Evolutionary conservation across 106 monocot species (phyloP).

Genomic region (Phalaenopsis aphrodite): DNA sequence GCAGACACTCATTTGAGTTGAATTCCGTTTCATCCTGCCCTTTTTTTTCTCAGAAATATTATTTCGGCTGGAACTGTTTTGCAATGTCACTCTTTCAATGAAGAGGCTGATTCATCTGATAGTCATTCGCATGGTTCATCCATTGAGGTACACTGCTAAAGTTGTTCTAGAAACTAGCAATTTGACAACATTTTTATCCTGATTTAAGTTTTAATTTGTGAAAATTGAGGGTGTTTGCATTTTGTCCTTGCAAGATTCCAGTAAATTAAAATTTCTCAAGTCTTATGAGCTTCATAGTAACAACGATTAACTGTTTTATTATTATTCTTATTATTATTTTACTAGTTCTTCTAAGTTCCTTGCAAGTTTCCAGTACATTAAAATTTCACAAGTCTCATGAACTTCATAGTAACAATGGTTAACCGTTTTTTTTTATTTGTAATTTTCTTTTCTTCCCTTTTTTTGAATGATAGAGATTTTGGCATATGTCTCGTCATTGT

Average conservation of each 20-base stretch:
- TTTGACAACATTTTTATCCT: background rate
- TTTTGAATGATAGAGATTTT: background rate
- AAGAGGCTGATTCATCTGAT: constrained; percentile 16
- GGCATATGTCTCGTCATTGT: too few species aligned
- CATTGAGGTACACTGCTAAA: constrained; percentile 41
- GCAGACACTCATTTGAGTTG: constrained; percentile 1
- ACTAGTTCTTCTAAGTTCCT: background rate
- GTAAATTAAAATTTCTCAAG: background rate
- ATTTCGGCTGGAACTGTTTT: constrained; percentile 51
- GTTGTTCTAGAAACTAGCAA: background rate
- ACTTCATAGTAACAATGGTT: background rate
- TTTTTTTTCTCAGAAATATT: constrained; percentile 30
- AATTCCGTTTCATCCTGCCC: constrained; percentile 3
- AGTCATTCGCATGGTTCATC: constrained; percentile 9
- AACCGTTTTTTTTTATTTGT: too few species aligned
- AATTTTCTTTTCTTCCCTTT: too few species aligned
- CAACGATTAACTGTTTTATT: background rate
- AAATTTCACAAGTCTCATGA: background rate
- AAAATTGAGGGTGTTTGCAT: background rate
- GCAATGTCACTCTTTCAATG: constrained; percentile 12
- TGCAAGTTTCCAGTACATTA: background rate
- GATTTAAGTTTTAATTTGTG: background rate
- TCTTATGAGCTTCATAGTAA: background rate
- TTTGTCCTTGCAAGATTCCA: background rate
- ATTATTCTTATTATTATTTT: too few species aligned